These are phyloP conservation scores for Pythium monospermum DNA, from an alignment of 352 stramenopile species.

Conservation along the genomic window DNA sequence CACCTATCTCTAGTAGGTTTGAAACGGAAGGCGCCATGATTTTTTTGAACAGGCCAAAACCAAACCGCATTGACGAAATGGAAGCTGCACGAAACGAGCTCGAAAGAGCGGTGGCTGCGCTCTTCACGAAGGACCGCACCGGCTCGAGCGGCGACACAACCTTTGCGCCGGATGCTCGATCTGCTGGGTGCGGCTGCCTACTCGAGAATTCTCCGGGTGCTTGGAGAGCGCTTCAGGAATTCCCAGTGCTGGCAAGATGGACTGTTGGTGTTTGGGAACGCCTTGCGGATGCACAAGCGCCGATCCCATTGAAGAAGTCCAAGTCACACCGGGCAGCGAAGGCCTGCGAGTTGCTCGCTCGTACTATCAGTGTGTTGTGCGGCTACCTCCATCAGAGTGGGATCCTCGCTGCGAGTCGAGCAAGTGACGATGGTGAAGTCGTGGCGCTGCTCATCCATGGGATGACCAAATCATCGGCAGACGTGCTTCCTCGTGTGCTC, in stretches of 20 bases:
- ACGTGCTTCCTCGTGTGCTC: constrained; percentile 10
- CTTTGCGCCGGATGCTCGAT: not conserved
- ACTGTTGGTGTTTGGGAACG: constrained; percentile 3
- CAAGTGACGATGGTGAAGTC: constrained; percentile 11
- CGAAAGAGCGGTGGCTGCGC: constrained; percentile 29
- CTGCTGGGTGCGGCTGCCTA: constrained; percentile 20
- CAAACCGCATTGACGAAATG: too few species aligned
- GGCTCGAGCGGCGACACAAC: not conserved
- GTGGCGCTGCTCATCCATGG: constrained; percentile 1
- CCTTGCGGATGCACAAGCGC: not conserved
- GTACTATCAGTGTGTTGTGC: constrained; percentile 9
- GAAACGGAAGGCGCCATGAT: constrained; percentile 1
- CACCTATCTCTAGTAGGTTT: constrained; percentile 5
- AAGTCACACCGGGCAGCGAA: not conserved
- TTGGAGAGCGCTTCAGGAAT: constrained; percentile 13
- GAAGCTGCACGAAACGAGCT: constrained; percentile 28
- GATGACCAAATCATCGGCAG: not conserved
- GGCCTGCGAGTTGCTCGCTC: not conserved
- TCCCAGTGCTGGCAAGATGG: constrained; percentile 11
- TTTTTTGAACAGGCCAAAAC: constrained; percentile 3
- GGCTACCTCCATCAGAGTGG: constrained; percentile 12
- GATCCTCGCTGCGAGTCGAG: constrained; percentile 2
- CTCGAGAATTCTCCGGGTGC: constrained; percentile 7
- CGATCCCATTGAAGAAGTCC: not conserved
- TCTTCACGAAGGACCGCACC: constrained; percentile 27